These are phyloP conservation scores for Zostera marina DNA, from an alignment of 116 monocot genomes.

Conservation along the genomic window DNA sequence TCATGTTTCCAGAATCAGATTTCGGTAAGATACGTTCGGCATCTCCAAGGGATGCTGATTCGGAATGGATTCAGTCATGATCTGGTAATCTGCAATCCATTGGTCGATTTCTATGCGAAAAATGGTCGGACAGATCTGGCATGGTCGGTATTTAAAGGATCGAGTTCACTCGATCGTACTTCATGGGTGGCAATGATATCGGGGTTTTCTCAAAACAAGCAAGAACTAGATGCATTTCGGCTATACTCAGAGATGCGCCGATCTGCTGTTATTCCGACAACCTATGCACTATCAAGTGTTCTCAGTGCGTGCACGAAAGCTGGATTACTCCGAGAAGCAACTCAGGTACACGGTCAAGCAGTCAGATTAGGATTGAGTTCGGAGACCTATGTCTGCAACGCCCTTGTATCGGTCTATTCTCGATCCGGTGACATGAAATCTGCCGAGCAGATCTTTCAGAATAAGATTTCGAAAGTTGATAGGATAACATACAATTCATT, in stretches of 20 bases:
- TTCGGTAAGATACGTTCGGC: slow-evolving; percentile 24
- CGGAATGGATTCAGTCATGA: slow-evolving; percentile 21
- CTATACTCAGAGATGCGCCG: slow-evolving; percentile 42
- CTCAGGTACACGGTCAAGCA: slow-evolving; percentile 46
- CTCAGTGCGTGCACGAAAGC: slow-evolving; percentile 65
- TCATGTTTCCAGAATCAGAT: slow-evolving; percentile 26
- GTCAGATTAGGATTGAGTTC: slow-evolving; percentile 46
- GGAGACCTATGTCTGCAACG: slow-evolving; percentile 68
- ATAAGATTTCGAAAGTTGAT: slow-evolving; percentile 44
- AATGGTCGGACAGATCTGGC: slow-evolving; percentile 28
- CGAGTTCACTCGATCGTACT: slow-evolving; percentile 34
- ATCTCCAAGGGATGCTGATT: slow-evolving; percentile 50
- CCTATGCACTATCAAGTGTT: slow-evolving; percentile 65
- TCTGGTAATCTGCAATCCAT: slow-evolving; percentile 46
- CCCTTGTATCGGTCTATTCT: slow-evolving; percentile 66
- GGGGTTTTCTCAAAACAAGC: slow-evolving; percentile 58
- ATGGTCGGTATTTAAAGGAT: slow-evolving; percentile 34
- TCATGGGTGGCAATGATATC: slow-evolving; percentile 90
- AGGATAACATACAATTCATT: slow-evolving; percentile 70
- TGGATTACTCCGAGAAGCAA: slow-evolving; percentile 30
- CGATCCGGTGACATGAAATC: slow-evolving; percentile 17
- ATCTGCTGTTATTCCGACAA: slow-evolving; percentile 39
- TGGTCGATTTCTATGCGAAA: slow-evolving; percentile 72
- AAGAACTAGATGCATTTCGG: slow-evolving; percentile 35
- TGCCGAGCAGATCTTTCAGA: slow-evolving; percentile 34